These are phyloP conservation scores for Saitozyma podzolica DNA, from an alignment of 768 basidiomycete species.

Conservation along the genomic window DNA sequence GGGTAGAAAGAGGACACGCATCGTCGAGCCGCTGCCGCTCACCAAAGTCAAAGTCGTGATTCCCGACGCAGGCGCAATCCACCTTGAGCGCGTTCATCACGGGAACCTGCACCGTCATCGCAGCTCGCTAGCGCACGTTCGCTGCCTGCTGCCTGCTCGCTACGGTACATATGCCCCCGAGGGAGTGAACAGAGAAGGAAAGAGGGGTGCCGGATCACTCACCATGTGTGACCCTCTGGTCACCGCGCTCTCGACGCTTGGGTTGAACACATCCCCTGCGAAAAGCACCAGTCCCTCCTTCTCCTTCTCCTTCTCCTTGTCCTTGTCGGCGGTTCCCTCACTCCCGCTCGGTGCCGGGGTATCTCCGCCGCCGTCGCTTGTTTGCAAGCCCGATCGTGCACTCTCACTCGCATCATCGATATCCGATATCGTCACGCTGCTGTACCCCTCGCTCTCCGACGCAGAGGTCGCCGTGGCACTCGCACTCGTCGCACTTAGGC, in stretches of 20 bases:
- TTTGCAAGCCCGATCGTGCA: background rate
- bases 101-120: constrained; percentile 62
- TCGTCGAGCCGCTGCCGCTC: constrained; percentile 7
- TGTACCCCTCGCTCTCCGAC: too few relatives aligned
- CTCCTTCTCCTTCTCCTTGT: constrained; percentile 46
- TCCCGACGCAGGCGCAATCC: constrained; percentile 78
- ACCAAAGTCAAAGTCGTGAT: constrained; percentile 80
- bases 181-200: too few relatives aligned
- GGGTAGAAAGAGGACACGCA: too few relatives aligned
- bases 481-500: background rate
- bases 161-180: too few relatives aligned
- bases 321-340: background rate
- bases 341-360: background rate
- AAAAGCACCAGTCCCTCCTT: constrained; percentile 78
- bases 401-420: background rate
- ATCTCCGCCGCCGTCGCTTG: background rate
- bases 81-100: constrained; percentile 78
- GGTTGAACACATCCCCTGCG: constrained; percentile 86
- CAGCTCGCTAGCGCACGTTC: background rate
- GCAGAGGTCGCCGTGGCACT: background rate
- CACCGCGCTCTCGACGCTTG: constrained; percentile 80
- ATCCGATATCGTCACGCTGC: too few relatives aligned
- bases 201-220: constrained; percentile 19
- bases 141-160: too few relatives aligned
- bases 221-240: constrained; percentile 92